Conservation (phyloP, 1,139 yeast genomes). For the Sugiyamaella paludigena region DNA sequence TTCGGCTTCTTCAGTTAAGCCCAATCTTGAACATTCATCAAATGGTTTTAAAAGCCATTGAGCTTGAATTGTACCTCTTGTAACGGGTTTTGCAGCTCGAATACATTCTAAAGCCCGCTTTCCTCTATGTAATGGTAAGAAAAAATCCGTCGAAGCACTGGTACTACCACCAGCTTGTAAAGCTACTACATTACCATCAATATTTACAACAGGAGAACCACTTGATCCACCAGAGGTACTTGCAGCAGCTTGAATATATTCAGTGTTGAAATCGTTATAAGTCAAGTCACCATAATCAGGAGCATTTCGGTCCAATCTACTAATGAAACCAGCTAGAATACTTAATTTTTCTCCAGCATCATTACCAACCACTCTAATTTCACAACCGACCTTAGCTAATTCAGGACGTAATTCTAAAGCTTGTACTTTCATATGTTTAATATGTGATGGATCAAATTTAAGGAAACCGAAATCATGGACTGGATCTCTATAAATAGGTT, state of each 20-base stretch:
- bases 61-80: conserved; percentile 85
- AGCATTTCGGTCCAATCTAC: conserved; percentile 88
- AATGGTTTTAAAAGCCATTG: conserved; percentile 86
- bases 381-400: conserved; percentile 82
- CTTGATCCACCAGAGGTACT: conserved; percentile 94
- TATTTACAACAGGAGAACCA: conserved; percentile 91
- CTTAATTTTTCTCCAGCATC: conserved; percentile 95
- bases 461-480: conserved; percentile 88
- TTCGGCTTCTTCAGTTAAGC: conserved; percentile 75
- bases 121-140: conserved; percentile 81
- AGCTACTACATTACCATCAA: conserved; percentile 85
- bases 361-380: conserved; percentile 91
- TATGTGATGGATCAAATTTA: conserved; percentile 65
- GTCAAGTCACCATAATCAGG: conserved; percentile 89
- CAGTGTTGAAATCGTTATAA: conserved; percentile 94
- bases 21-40: conserved; percentile 87
- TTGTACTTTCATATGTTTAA: conserved; percentile 70
- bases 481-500: conserved; percentile 56
- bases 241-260: conserved; percentile 95
- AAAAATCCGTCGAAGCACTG: conserved; percentile 90
- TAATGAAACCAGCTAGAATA: conserved; percentile 83
- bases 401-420: conserved; percentile 75
- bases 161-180: conserved; percentile 93
- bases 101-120: conserved; percentile 75
- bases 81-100: conserved; percentile 56